Evolutionary conservation across 1,284 basidiomycete species (phyloP).

Genomic region (Trichosporon sp.): DNA sequence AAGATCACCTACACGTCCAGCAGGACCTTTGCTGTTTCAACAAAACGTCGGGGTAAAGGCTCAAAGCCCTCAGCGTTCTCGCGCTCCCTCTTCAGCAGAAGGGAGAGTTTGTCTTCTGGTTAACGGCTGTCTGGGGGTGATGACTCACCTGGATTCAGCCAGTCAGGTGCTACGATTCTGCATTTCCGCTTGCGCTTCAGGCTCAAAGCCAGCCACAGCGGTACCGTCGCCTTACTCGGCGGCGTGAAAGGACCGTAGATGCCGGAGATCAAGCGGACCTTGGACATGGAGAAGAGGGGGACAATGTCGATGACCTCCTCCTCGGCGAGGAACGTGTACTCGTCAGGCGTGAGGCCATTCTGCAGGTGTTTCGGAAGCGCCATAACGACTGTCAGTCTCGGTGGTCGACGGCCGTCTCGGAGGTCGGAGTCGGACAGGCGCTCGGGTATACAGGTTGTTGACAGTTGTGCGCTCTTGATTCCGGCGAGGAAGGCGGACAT

Average conservation of each 20-base stretch:
- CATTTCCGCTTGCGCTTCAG: conserved; percentile 93
- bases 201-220: conserved; percentile 92
- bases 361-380: conserved; percentile 56
- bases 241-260: conserved; percentile 91
- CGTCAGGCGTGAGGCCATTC: conserved; percentile 60
- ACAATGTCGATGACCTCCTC: conserved; percentile 79
- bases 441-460: neutral
- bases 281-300: conserved; percentile 82
- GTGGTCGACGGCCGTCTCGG: neutral
- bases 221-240: conserved; percentile 76
- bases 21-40: conserved; percentile 84
- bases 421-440: neutral
- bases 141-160: conserved; percentile 78
- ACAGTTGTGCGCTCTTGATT: neutral
- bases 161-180: conserved; percentile 81
- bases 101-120: conserved; percentile 72
- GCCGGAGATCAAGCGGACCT: conserved; percentile 83
- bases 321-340: conserved; percentile 81
- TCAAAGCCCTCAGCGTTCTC: conserved; percentile 69
- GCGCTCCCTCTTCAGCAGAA: conserved; percentile 70
- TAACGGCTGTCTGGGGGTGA: neutral
- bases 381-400: conserved; percentile 43
- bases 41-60: conserved; percentile 78
- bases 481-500: neutral
- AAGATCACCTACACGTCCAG: conserved; percentile 73